phyloP scores from a whole-genome alignment of 1,139 yeast genomes.

The Geotrichum carabidarum region DNA sequence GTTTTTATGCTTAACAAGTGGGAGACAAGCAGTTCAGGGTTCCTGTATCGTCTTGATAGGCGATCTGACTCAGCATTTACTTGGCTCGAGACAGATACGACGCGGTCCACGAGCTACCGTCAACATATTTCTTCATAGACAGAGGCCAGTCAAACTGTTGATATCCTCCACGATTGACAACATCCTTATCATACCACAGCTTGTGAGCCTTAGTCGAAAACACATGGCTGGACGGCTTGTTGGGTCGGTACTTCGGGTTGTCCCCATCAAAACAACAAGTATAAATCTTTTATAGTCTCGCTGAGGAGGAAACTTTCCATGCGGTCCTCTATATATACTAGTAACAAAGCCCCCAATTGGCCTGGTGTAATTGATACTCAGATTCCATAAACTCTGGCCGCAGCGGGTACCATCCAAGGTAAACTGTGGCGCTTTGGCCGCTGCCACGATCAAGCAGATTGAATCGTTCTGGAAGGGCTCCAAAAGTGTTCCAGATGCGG shows the following conservation, averaged over 20 bases:
- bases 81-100: too few species aligned
- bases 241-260: slow-evolving; percentile 47
- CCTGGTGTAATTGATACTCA: slow-evolving; percentile 73
- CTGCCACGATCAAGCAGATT: slow-evolving; percentile 32
- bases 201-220: slow-evolving; percentile 96
- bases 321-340: slow-evolving; percentile 61
- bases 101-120: too few species aligned
- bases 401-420: slow-evolving; percentile 83
- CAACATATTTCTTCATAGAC: not conserved
- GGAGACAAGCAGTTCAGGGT: too few species aligned
- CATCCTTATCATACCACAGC: slow-evolving; percentile 51
- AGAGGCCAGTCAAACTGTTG: not conserved
- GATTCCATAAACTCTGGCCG: slow-evolving; percentile 91
- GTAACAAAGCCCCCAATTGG: too few species aligned
- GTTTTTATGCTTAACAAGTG: too few species aligned
- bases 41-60: too few species aligned
- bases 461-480: slow-evolving; percentile 89
- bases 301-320: slow-evolving; percentile 90
- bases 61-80: too few species aligned
- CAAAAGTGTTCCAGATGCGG: slow-evolving; percentile 74
- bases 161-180: slow-evolving; percentile 26
- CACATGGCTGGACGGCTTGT: slow-evolving; percentile 51
- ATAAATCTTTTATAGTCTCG: slow-evolving; percentile 81
- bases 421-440: slow-evolving; percentile 19
- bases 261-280: slow-evolving; percentile 68